A percentile compares a stretch with the other conserved stretches of the same genome.
These are phyloP conservation scores for Geranomyces michiganensis DNA, from an alignment of 192 early-diverging fungal species.

Conservation along the genomic window DNA sequence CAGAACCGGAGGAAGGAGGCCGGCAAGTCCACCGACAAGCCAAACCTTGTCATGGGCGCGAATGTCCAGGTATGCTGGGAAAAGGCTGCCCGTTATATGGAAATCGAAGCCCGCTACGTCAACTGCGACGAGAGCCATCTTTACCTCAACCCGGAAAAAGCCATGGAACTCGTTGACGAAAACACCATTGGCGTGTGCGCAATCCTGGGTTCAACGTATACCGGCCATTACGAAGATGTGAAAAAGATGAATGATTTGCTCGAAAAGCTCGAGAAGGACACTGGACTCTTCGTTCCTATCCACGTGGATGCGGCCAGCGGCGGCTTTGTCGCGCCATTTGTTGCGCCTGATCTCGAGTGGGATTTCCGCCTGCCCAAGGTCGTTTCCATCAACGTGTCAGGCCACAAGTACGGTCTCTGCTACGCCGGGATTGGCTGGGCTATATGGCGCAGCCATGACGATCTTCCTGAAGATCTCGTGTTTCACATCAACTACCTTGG, in stretches of 20 bases:
- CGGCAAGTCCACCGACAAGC: conserved; percentile 68
- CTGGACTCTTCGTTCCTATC: conserved; percentile 73
- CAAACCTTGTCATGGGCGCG: conserved; percentile 77
- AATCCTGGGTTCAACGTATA: conserved; percentile 81
- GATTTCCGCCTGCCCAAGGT: conserved; percentile 70
- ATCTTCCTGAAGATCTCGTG: conserved; percentile 72
- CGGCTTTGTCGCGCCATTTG: conserved; percentile 87
- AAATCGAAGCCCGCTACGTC: conserved; percentile 71
- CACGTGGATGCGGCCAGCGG: conserved; percentile 87
- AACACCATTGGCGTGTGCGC: conserved; percentile 82
- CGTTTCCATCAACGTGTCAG: conserved; percentile 78
- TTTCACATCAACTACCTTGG: conserved; percentile 79
- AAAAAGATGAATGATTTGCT: conserved; percentile 63
- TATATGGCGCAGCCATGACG: conserved; percentile 70
- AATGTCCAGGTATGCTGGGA: conserved; percentile 78
- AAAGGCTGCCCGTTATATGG: conserved; percentile 72
- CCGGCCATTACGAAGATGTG: conserved; percentile 83
- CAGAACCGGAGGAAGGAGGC: conserved; percentile 56
- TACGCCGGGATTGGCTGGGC: conserved; percentile 86
- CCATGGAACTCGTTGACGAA: conserved; percentile 72
- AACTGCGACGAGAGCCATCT: conserved; percentile 58
- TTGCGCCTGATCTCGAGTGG: conserved; percentile 74
- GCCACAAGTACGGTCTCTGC: conserved; percentile 86
- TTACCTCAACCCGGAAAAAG: conserved; percentile 61
- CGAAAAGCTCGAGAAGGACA: conserved; percentile 61